Conservation (phyloP, 331 rosid genomes). For the Malus hybrid region DNA sequence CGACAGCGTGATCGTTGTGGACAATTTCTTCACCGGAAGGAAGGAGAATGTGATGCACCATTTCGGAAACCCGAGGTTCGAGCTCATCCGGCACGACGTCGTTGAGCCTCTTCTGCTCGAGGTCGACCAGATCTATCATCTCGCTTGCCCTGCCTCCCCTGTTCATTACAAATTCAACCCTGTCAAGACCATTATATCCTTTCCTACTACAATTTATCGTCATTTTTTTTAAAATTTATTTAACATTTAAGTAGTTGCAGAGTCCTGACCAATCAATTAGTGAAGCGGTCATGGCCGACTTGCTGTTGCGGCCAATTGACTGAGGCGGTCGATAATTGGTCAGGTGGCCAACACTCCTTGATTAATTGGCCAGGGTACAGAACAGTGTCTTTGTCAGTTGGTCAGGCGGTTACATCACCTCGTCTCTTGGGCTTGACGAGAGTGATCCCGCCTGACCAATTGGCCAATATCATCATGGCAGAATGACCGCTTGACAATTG, state of each 20-base stretch:
- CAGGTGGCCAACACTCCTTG: neutral
- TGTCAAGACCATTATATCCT: conserved; percentile 95
- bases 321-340: neutral
- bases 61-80: conserved; percentile 77
- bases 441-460: no score
- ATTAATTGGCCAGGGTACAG: neutral
- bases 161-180: conserved; percentile 97
- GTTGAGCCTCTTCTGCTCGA: conserved; percentile 87
- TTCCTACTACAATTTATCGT: neutral
- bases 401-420: neutral
- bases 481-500: neutral
- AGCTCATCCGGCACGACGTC: conserved; percentile 90
- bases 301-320: no score
- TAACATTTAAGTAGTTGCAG: no score
- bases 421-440: neutral
- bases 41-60: conserved; percentile 91
- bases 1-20: conserved; percentile 84
- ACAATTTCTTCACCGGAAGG: conserved; percentile 84
- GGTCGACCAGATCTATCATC: conserved; percentile 96
- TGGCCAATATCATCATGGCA: no score
- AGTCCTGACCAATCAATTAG: no score
- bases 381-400: neutral
- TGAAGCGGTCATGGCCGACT: no score
- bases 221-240: no score
- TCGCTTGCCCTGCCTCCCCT: conserved; percentile 96